Evolutionary conservation across 202 grass and related monocot genomes (phyloP), one percentile per base, ranked within the genome.

Genomic region (Zizania palustris): DNA sequence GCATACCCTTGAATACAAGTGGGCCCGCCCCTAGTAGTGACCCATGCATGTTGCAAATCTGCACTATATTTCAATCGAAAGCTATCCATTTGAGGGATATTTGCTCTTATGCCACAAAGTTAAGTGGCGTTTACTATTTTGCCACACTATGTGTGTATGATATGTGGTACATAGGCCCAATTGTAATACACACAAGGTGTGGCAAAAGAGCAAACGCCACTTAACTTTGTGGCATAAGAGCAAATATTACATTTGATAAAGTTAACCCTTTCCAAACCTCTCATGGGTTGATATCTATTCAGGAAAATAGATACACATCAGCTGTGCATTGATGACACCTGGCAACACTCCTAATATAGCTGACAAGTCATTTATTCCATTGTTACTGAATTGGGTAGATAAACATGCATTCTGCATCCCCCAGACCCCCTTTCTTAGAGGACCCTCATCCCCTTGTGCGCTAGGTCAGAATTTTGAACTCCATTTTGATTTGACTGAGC

Each of bases 41-140:
- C 48, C 48, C 48, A 50, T 50, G 48, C 48, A 50, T 50, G 48
- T 16, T 5, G 14, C 14, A 50, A 16, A 50, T 50, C 7, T 61
- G 20, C 44, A 50, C 38, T 81, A 64, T 13, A 65, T 73, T 81
- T 64, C 18, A 54, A 64, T 70, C 41, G 45, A 21, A 69, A 69
- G 5, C 46, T 70, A 68, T 75, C 22, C 22, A 56, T 70, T 28
- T 28, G 28, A 28, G 28, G 28, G 28, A 28, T 28, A 28, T 28
- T 28, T 28, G 28, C 28, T 28, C 28, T 28, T 28, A 28, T 28
- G 28, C 28, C 28, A 28, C 28, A 28, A 28, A 28, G 28, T 28
- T 28, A 28, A 28, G 28, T 28, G 28, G 28, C 2, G 28, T 28
- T 28, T 28, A 28, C 28, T 28, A 28, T 28, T n/a, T 28, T 28